Evolutionary conservation across 2,329 filamentous ascomycete species (phyloP).

Genomic region (Ophiosphaerella korrae): DNA sequence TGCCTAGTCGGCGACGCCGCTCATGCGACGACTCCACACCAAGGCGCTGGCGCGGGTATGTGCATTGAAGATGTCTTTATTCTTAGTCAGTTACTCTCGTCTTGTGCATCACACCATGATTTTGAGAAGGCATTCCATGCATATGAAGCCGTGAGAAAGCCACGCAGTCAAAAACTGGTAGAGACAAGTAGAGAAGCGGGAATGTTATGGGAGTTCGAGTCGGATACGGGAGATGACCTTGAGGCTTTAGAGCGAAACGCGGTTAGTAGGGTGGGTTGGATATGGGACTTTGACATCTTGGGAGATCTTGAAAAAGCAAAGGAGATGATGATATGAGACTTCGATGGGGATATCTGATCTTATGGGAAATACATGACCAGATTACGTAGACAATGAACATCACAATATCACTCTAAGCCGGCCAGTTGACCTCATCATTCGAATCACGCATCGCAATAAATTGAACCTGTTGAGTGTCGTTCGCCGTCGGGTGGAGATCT

Average conservation of each 20-base stretch:
- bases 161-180: conserved; percentile 49
- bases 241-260: conserved; percentile 39
- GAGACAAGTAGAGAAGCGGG: conserved; percentile 48
- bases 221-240: conserved; percentile 39
- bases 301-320: conserved; percentile 36
- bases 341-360: too few relatives aligned
- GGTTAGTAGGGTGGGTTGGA: conserved; percentile 43
- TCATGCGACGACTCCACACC: conserved; percentile 59
- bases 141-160: conserved; percentile 48
- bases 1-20: conserved; percentile 60
- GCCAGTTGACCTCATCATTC: too few relatives aligned
- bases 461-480: too few relatives aligned
- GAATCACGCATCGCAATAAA: too few relatives aligned
- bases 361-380: too few relatives aligned
- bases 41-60: conserved; percentile 60
- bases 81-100: conserved; percentile 47
- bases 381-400: too few relatives aligned
- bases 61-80: conserved; percentile 61
- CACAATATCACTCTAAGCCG: too few relatives aligned
- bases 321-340: not conserved
- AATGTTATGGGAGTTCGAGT: conserved; percentile 48
- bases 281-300: conserved; percentile 49
- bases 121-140: conserved; percentile 44
- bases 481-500: too few relatives aligned
- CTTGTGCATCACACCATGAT: conserved; percentile 10